phyloP scores from a whole-genome alignment of 306 rosid genomes.

The Cucurbita maxima region DNA sequence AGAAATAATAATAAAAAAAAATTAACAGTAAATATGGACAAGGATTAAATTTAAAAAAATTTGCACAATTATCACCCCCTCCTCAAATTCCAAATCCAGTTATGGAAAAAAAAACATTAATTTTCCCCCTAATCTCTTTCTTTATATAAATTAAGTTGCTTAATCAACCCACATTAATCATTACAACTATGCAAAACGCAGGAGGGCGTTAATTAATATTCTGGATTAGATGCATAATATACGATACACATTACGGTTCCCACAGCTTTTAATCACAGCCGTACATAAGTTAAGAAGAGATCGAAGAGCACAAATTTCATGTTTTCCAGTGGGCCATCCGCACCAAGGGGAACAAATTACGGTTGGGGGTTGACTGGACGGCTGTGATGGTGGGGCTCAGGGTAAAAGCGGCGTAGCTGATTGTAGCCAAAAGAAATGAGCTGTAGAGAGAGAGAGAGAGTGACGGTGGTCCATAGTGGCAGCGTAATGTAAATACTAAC shows the following conservation, averaged over 20 bases:
- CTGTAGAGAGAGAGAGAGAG: constrained; percentile 19
- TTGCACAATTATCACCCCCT: background rate
- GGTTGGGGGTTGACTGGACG: background rate
- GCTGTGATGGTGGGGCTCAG: background rate
- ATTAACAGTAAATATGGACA: too few species aligned
- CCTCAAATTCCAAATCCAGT: background rate
- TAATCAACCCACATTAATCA: background rate
- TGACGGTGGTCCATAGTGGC: constrained; percentile 51
- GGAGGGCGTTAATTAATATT: background rate
- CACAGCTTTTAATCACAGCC: background rate
- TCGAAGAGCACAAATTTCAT: background rate
- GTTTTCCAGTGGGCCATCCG: background rate
- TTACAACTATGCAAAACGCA: background rate
- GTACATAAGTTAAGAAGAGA: background rate
- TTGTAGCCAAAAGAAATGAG: constrained; percentile 21
- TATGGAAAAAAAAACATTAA: background rate
- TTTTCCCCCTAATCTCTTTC: background rate
- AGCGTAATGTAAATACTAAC: background rate
- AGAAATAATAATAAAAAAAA: too few species aligned
- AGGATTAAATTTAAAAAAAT: too few species aligned
- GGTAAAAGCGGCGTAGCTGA: background rate
- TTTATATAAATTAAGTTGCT: background rate
- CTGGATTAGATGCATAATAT: background rate
- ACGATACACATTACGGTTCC: background rate
- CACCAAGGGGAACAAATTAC: background rate